A percentile compares a stretch with the other conserved stretches of the same genome.
Evolutionary conservation across 345 rosid genomes (phyloP).

Genomic region (Erucastrum elatum): DNA sequence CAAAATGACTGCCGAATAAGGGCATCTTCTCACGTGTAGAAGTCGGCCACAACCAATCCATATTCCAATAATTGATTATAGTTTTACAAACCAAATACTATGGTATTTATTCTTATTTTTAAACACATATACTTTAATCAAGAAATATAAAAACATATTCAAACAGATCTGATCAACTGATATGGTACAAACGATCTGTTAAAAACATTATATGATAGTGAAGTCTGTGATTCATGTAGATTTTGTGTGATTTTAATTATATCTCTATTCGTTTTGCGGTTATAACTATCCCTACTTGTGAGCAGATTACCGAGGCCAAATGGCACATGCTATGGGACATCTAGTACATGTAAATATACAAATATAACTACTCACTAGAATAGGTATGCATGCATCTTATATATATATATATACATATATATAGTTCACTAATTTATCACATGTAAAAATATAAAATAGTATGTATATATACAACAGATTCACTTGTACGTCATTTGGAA

Average conservation of each 20-base stretch:
- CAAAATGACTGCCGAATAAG: conserved; percentile 28
- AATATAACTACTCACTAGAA: background rate
- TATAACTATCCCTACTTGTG: background rate
- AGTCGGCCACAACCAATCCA: conserved; percentile 38
- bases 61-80: conserved; percentile 17
- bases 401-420: too few species aligned
- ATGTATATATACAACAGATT: background rate
- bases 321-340: background rate
- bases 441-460: background rate
- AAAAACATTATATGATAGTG: background rate
- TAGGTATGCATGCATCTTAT: background rate
- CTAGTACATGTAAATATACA: background rate
- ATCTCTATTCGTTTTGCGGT: background rate
- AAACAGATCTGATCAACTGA: background rate
- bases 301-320: background rate
- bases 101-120: background rate
- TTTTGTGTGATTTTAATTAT: background rate
- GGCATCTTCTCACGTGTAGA: conserved; percentile 43
- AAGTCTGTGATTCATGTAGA: background rate
- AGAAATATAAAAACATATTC: background rate
- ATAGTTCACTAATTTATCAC: background rate
- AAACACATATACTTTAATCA: background rate
- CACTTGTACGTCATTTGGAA: background rate
- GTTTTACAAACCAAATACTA: background rate
- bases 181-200: background rate